Percentiles rank a stretch among this genome's conserved stretches.
Conservation (phyloP, 23 red algal species). For the Gracilaria gracilis region DNA sequence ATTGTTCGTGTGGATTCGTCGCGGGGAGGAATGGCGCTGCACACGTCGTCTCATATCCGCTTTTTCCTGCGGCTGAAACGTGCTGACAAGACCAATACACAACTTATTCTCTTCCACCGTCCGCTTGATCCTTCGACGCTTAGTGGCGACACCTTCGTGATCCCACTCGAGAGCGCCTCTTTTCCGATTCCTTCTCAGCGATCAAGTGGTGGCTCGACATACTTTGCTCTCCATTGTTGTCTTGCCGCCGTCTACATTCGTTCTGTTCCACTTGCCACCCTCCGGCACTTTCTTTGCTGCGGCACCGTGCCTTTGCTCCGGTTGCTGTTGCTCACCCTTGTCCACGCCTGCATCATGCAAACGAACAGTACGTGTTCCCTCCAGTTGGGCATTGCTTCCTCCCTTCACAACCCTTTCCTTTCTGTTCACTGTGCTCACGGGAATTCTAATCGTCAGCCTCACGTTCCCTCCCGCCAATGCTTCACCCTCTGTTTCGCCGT, state of each 20-base stretch:
- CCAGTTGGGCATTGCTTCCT: background rate
- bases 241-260: no score
- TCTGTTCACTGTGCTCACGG: background rate
- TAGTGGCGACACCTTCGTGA: background rate
- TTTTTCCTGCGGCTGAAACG: conserved; percentile 23
- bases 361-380: no score
- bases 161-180: background rate
- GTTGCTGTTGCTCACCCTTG: no score
- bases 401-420: background rate
- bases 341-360: no score
- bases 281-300: no score
- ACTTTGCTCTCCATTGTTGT: background rate
- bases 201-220: background rate
- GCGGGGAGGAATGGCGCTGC: conserved; percentile 26
- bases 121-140: conserved; percentile 63
- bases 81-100: conserved; percentile 34
- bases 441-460: background rate
- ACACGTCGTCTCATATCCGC: conserved; percentile 49
- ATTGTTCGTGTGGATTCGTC: conserved; percentile 65
- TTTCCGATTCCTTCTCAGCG: background rate
- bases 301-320: background rate
- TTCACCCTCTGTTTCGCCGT: background rate
- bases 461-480: background rate
- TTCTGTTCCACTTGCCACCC: no score
- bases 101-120: conserved; percentile 37